Conservation (phyloP, 108 stramenopile genomes). For the Fragilariopsis cylindrus region DNA sequence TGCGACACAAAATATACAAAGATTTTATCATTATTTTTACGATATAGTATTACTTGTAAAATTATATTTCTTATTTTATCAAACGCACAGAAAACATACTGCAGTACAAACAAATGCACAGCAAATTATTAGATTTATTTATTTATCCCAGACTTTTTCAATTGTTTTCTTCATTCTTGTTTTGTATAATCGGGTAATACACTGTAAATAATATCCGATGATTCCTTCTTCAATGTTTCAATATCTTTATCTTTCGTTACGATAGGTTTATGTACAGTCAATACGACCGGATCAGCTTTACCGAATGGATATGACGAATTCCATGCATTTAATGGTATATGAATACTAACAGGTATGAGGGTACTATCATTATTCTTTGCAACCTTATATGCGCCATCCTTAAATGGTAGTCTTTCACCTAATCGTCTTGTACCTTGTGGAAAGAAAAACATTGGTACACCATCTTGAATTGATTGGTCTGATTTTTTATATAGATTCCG, state of each 20-base stretch:
- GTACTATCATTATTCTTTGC: constrained; percentile 57
- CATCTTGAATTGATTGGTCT: constrained; percentile 62
- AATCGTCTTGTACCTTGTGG: constrained; percentile 85
- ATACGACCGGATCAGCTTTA: constrained; percentile 45
- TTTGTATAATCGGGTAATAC: constrained; percentile 55
- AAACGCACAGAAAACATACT: too few relatives aligned
- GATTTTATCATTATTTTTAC: too few relatives aligned
- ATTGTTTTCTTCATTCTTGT: not conserved
- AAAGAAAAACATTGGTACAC: constrained; percentile 83
- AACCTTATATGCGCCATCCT: constrained; percentile 81
- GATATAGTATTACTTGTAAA: too few relatives aligned
- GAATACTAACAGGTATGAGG: constrained; percentile 72
- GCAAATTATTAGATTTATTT: not conserved
- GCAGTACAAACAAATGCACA: too few relatives aligned
- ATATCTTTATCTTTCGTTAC: constrained; percentile 51
- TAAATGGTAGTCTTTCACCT: constrained; percentile 74
- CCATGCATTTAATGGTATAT: constrained; percentile 74
- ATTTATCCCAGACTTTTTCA: not conserved
- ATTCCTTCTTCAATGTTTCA: constrained; percentile 66
- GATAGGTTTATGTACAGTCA: constrained; percentile 72
- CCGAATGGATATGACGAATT: constrained; percentile 74
- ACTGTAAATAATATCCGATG: constrained; percentile 71
- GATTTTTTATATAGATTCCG: constrained; percentile 67
- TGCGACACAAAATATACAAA: too few relatives aligned
- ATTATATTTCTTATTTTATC: too few relatives aligned